Conservation (phyloP, 1,284 basidiomycete genomes). For the Golubevia pallescens region DNA sequence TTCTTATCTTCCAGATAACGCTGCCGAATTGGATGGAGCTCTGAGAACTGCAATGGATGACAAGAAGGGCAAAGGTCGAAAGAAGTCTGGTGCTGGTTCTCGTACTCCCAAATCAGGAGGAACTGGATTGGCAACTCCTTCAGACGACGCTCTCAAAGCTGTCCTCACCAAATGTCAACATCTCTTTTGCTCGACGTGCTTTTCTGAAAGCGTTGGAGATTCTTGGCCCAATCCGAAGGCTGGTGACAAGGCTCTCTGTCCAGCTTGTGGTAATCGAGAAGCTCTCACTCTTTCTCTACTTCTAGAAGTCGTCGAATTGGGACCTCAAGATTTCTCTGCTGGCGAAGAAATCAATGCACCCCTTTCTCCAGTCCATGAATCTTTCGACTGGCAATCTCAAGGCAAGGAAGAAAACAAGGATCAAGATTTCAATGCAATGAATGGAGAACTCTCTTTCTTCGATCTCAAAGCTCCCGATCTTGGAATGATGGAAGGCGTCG, state of each 20-base stretch:
- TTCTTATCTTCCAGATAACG: conserved; percentile 10
- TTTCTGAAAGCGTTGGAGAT: conserved; percentile 22
- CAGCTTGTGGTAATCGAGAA: conserved; percentile 24
- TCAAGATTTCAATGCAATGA: neutral
- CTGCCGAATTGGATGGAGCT: conserved; percentile 35
- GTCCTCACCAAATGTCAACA: conserved; percentile 58
- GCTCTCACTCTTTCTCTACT: conserved; percentile 23
- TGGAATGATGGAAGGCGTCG: neutral
- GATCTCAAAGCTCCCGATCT: no score
- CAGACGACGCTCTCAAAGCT: conserved; percentile 12
- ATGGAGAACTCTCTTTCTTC: neutral
- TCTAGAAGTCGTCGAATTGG: conserved; percentile 36
- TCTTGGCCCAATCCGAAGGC: conserved; percentile 21
- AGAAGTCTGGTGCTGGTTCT: neutral
- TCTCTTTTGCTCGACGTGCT: conserved; percentile 48
- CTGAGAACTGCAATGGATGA: conserved; percentile 13
- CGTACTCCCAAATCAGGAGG: neutral
- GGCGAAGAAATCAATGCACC: neutral
- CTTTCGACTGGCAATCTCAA: neutral
- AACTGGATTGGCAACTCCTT: neutral
- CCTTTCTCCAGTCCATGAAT: neutral
- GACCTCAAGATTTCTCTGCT: conserved; percentile 19
- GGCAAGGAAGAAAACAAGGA: neutral
- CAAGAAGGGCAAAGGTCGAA: conserved; percentile 4
- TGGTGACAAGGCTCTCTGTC: conserved; percentile 29